Evolutionary conservation across 2,329 filamentous ascomycete species (phyloP), one percentile per base, ranked within the genome.

Genomic region (Claviceps maximensis): DNA sequence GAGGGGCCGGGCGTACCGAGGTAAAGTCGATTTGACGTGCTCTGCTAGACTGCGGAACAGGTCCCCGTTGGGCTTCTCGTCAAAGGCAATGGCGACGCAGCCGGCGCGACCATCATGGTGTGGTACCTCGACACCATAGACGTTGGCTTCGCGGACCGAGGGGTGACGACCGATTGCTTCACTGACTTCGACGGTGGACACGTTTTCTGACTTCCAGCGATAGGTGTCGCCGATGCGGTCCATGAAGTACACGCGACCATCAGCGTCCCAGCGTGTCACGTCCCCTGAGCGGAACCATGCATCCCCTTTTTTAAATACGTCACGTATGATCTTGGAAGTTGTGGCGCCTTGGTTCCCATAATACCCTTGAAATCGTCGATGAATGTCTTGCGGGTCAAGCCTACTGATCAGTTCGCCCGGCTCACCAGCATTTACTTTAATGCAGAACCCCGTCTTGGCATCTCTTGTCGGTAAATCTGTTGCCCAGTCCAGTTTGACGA

Each of bases 281-380:
- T 95, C 89, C n/a, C 89, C 89, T 0, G 87, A 85, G 25, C 88
- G 81, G 73, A 89, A 94, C 74, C 82, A 95, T 0, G 81, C 83
- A 62, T 95, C 89, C 15, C 86, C 88, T 61, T 84, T 84, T 54
- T 69, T 71, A 57, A 93, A 79, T 2, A 93, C 86, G 59, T 85
- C 73, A 4, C 84, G 78, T 56, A 93, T 66, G 47, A 95, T 77
- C 69, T 95, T 95, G 58, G 79, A 75, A 41, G 80, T 71, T 0
- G 84, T 87, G 0, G 89, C 87, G 33, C 77, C 75, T 15, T 75
- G 66, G 64, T 94, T 89, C 55, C 82, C 80, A 67, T 84, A 88
- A 68, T 95, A 95, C 2, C 89, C 89, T 63, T 89, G 86, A 70
- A 89, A 95, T 13, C 77, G 79, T 33, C 74, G 72, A 36, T 73